Conservation (phyloP, 2,329 filamentous ascomycete genomes). For the Paraphoma sp. region DNA sequence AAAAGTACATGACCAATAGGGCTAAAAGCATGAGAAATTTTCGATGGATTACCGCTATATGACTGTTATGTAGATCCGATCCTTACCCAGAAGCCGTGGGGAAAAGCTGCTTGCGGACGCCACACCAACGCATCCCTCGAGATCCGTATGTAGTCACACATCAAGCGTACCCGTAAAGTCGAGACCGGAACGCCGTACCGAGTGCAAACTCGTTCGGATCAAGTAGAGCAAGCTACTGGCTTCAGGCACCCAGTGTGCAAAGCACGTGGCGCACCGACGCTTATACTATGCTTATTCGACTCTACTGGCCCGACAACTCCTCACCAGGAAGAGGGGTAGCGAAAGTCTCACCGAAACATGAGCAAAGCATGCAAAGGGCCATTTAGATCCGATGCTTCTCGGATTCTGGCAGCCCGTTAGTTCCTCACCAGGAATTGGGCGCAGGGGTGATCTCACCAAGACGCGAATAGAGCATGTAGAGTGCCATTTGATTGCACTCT, state of each 20-base stretch:
- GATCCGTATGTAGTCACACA: conserved; percentile 13
- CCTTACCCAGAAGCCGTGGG: neutral
- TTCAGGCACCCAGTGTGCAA: conserved; percentile 2
- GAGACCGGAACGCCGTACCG: conserved; percentile 26
- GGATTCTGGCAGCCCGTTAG: conserved; percentile 62
- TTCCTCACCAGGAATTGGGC: conserved; percentile 1
- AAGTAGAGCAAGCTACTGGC: neutral
- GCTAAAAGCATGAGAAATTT: neutral
- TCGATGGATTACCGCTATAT: neutral
- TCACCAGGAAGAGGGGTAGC: too few species aligned
- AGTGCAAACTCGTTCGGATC: conserved; percentile 7
- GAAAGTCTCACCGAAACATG: too few species aligned
- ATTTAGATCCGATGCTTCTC: conserved; percentile 74
- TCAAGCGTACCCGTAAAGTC: conserved; percentile 8
- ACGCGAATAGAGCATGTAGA: conserved; percentile 98
- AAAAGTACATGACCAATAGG: neutral
- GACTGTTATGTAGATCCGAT: neutral
- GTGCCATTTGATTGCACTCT: conserved; percentile 99
- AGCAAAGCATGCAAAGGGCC: too few species aligned
- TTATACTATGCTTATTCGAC: neutral
- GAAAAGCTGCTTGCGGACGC: neutral
- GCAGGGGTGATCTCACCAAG: conserved; percentile 69
- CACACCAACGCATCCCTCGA: neutral
- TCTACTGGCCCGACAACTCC: too few species aligned
- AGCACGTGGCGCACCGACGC: neutral